Evolutionary conservation across 257 asterid species (phyloP).

Genomic region (Primulina tabacum): DNA sequence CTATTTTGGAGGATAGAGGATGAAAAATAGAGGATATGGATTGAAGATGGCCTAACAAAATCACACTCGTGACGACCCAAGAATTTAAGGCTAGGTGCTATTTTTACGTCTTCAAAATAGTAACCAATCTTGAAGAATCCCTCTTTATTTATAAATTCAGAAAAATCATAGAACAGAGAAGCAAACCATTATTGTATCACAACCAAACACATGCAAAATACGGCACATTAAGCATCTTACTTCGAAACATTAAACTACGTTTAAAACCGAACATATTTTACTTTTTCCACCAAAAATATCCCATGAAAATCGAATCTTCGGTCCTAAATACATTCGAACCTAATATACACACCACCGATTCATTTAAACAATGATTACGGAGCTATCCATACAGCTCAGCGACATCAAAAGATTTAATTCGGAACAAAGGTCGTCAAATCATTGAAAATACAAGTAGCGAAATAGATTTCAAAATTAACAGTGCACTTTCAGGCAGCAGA

Average conservation of each 20-base stretch:
- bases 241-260: background rate
- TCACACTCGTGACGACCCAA: background rate
- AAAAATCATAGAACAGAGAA: no score
- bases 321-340: conserved; percentile 13
- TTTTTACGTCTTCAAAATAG: background rate
- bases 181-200: background rate
- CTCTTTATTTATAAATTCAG: background rate
- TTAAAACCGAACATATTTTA: conserved; percentile 14
- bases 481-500: background rate
- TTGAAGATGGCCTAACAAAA: no score
- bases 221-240: conserved; percentile 17
- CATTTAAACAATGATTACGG: background rate
- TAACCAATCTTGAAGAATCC: background rate
- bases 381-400: background rate
- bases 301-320: conserved; percentile 16
- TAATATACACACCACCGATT: background rate
- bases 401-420: background rate
- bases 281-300: conserved; percentile 14
- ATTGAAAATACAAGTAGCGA: background rate
- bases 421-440: background rate
- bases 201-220: conserved; percentile 17
- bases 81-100: background rate
- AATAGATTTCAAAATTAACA: no score
- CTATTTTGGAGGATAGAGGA: no score
- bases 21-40: no score